Conservation (phyloP, 495 filamentous ascomycete genomes). For the Thermochaetoides thermophila region DNA sequence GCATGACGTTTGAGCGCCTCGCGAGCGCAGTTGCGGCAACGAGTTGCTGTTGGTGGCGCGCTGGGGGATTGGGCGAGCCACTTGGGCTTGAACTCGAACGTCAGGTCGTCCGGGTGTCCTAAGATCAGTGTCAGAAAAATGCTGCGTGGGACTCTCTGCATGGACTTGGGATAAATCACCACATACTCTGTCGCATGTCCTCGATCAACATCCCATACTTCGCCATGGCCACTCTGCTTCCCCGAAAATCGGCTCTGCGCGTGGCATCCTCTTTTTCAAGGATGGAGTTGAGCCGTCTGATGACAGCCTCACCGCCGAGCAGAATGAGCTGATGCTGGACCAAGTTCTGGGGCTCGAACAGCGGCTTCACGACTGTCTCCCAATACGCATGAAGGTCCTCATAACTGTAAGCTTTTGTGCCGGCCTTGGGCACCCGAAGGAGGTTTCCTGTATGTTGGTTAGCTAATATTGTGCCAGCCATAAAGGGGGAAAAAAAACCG, state of each 20-base stretch:
- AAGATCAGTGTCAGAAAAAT: not conserved
- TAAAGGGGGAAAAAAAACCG: too few relatives aligned
- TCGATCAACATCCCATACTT: constrained; percentile 60
- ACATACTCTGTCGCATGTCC: constrained; percentile 49
- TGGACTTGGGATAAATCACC: too few relatives aligned
- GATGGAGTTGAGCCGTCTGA: constrained; percentile 33
- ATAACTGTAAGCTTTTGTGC: constrained; percentile 38
- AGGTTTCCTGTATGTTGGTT: constrained; percentile 30
- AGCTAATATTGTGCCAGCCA: not conserved
- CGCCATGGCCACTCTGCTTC: constrained; percentile 42
- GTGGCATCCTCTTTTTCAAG: constrained; percentile 26
- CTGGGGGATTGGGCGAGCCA: constrained; percentile 78
- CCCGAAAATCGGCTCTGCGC: constrained; percentile 34
- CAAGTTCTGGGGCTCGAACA: constrained; percentile 42
- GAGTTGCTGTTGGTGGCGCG: constrained; percentile 45
- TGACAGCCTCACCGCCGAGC: constrained; percentile 24
- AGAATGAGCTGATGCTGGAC: constrained; percentile 44
- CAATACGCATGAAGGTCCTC: constrained; percentile 42
- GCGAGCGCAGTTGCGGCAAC: constrained; percentile 81
- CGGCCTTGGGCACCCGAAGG: constrained; percentile 51
- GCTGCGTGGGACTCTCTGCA: not conserved
- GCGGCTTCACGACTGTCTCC: constrained; percentile 38
- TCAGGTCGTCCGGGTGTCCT: constrained; percentile 23
- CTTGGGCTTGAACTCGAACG: constrained; percentile 85
- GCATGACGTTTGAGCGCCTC: constrained; percentile 29